Evolutionary conservation across 306 rosid species (phyloP), one percentile per base, ranked within the genome.

Genomic region (Aeschynomene evenia): DNA sequence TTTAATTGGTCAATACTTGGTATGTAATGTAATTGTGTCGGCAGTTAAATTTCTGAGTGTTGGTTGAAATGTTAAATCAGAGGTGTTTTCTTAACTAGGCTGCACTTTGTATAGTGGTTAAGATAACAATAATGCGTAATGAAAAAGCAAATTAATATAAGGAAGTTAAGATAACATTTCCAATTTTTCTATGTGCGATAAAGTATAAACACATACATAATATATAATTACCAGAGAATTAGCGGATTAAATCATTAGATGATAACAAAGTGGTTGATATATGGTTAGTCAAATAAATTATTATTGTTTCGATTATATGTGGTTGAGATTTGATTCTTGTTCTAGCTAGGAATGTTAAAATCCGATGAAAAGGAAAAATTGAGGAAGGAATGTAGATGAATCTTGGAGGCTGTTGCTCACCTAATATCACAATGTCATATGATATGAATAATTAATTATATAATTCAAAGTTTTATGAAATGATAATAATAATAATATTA

Each of bases 351-450:
- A 71, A 69, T 11, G 52, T 51, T 54, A 36, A 31, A 7, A 28
- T 60, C 46, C 39, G 4, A 31, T 29, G 22, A 21, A 14, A 57
- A 12, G 16, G 0, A 31, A 12, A 8, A 12, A 8, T 31, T 14
- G 0, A 14, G 29, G 23, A 37, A 49, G 40, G 48, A 54, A 12
- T 26, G 43, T 7, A 42, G 63, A 69, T 54, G 40, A 70, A 45
- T n/a, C 5, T 39, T 14, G 3, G 16, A 13, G 40, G 40, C 62
- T 42, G 31, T 52, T 50, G 75, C 65, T 76, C 80, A 76, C 46
- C 75, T 51, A 76, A 45, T 43, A 11, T 37, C 43, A 37, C 43
- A n/a, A n/a, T n/a, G n/a, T n/a, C n/a, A 10, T 37, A 33, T 28
- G 31, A 28, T 28, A 4, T 12, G 49, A 13, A 5, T 13, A 43